Evolutionary conservation across 352 stramenopile genomes (phyloP).

Genomic region (Pythium aquatile): DNA sequence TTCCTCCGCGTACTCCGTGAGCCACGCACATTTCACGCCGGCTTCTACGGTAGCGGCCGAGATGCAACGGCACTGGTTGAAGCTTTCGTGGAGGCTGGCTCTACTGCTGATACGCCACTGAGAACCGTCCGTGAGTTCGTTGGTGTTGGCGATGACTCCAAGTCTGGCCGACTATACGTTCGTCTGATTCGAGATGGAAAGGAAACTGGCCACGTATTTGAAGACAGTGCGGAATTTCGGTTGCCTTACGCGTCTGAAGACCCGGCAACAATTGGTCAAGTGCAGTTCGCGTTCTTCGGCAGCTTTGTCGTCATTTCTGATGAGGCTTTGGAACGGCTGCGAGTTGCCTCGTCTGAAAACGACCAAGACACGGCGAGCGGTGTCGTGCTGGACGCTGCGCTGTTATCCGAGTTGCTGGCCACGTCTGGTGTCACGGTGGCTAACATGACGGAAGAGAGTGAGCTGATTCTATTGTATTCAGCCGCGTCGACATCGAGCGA

Average conservation of each 20-base stretch:
- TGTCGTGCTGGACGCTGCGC: conserved; percentile 9
- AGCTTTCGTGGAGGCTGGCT: not conserved
- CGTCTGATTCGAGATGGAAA: not conserved
- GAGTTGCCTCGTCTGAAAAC: conserved; percentile 10
- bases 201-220: conserved; percentile 20
- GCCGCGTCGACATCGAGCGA: not conserved
- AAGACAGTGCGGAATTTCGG: conserved; percentile 31
- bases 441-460: not conserved
- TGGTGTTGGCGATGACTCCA: not conserved
- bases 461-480: conserved; percentile 28
- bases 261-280: not conserved
- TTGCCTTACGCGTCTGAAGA: not conserved
- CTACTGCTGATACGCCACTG: not conserved
- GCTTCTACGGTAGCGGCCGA: conserved; percentile 42
- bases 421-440: not conserved
- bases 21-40: conserved; percentile 27
- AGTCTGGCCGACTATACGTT: not conserved
- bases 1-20: conserved; percentile 32
- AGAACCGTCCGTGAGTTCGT: not conserved
- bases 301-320: conserved; percentile 42
- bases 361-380: conserved; percentile 7
- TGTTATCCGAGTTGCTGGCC: conserved; percentile 12
- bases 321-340: conserved; percentile 30
- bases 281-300: conserved; percentile 57
- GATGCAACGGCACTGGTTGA: conserved; percentile 37